Evolutionary conservation across 352 stramenopile genomes (phyloP).

Genomic region (Pythium scleroteichum): DNA sequence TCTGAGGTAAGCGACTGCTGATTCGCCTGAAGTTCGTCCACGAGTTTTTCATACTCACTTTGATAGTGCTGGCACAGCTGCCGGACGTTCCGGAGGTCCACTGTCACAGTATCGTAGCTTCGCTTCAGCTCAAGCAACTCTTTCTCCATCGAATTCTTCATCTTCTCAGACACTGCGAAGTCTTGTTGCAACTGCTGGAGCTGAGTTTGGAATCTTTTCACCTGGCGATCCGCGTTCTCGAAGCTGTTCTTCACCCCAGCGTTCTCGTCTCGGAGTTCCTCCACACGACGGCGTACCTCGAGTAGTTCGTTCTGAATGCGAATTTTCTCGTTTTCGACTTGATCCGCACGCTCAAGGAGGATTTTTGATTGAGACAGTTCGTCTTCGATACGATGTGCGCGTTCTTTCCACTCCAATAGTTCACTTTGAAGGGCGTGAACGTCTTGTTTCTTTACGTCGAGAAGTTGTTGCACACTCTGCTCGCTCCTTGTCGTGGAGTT

Average conservation of each 20-base stretch:
- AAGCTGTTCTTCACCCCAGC: conserved; percentile 52
- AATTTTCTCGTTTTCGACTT: conserved; percentile 69
- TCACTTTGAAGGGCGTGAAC: conserved; percentile 40
- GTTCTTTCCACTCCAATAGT: conserved; percentile 43
- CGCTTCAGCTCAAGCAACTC: conserved; percentile 50
- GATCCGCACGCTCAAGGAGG: conserved; percentile 50
- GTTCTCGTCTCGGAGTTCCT: conserved; percentile 72
- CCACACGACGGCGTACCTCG: conserved; percentile 50
- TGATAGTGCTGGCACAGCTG: conserved; percentile 71
- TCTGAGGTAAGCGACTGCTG: conserved; percentile 62
- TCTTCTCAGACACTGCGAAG: conserved; percentile 29
- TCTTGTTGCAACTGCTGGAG: conserved; percentile 52
- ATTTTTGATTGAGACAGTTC: conserved; percentile 40
- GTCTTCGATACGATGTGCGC: conserved; percentile 24
- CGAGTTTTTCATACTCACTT: conserved; percentile 73
- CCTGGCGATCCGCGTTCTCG: conserved; percentile 46
- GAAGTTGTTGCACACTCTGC: conserved; percentile 39
- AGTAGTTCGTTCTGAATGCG: conserved; percentile 62
- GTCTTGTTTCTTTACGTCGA: conserved; percentile 63
- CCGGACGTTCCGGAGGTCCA: conserved; percentile 58
- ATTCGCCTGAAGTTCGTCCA: conserved; percentile 57
- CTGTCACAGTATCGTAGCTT: conserved; percentile 52
- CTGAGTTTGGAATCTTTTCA: conserved; percentile 52
- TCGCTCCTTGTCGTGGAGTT: conserved; percentile 40
- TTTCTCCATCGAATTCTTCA: conserved; percentile 42